Evolutionary conservation across 495 filamentous ascomycete genomes (phyloP).

Genomic region (Xylaria acuta): DNA sequence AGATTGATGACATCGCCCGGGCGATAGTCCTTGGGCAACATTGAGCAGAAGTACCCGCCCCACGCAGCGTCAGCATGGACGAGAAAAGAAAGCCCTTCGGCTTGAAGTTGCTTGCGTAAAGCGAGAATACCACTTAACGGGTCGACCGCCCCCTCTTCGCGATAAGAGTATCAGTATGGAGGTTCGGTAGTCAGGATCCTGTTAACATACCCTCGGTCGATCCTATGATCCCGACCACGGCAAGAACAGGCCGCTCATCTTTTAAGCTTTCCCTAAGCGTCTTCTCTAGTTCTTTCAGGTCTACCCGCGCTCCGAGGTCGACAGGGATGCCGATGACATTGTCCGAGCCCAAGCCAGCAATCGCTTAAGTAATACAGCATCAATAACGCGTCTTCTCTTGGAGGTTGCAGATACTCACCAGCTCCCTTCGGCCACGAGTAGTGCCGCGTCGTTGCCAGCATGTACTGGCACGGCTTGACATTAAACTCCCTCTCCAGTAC

Average conservation of each 20-base stretch:
- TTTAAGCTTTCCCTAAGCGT: slow-evolving; percentile 41
- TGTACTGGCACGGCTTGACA: slow-evolving; percentile 44
- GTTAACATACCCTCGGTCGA: slow-evolving; percentile 37
- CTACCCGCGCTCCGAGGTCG: slow-evolving; percentile 48
- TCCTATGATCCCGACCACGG: slow-evolving; percentile 39
- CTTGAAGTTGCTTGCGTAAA: slow-evolving; percentile 47
- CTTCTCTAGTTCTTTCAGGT: slow-evolving; percentile 40
- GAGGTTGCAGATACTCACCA: slow-evolving; percentile 35
- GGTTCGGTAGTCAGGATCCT: slow-evolving; percentile 13
- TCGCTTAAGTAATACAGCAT: slow-evolving; percentile 33
- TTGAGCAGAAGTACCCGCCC: slow-evolving; percentile 58
- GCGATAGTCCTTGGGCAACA: slow-evolving; percentile 42
- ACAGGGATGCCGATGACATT: slow-evolving; percentile 47
- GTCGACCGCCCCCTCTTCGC: slow-evolving; percentile 49
- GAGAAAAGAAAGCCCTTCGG: slow-evolving; percentile 48
- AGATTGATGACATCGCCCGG: slow-evolving; percentile 30
- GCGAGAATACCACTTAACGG: slow-evolving; percentile 45
- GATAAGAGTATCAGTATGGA: neutral
- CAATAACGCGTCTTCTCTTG: slow-evolving; percentile 4
- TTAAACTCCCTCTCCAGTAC: slow-evolving; percentile 41
- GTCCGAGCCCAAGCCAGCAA: slow-evolving; percentile 52
- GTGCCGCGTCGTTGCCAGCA: slow-evolving; percentile 48
- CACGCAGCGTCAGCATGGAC: slow-evolving; percentile 57
- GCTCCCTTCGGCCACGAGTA: slow-evolving; percentile 58
- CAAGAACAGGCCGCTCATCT: slow-evolving; percentile 41